These are phyloP conservation scores for Diaporthe ilicicola DNA, from an alignment of 2,329 filamentous ascomycete genomes.

Conservation along the genomic window DNA sequence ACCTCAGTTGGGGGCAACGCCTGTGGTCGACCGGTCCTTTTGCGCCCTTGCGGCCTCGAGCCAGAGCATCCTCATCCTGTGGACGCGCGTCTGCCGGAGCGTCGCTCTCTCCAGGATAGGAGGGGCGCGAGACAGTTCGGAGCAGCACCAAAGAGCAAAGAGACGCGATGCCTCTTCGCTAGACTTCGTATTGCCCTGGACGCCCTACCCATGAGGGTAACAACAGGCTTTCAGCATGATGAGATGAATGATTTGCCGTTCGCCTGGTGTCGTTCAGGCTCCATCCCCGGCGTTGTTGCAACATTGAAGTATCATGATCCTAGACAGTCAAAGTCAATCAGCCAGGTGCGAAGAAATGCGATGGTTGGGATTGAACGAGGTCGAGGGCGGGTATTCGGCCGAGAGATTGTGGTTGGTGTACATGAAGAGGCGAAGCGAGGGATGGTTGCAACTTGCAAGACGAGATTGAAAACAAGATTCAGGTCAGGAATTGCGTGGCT, in stretches of 20 bases:
- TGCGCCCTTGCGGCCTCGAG: not conserved
- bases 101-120: not conserved
- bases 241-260: not conserved
- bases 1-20: not conserved
- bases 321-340: not conserved
- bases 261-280: no score
- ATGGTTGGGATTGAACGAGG: not conserved
- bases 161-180: not conserved
- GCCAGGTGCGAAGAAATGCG: not conserved
- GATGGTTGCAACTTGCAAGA: not conserved
- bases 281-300: not conserved
- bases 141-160: not conserved
- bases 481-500: not conserved
- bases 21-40: not conserved
- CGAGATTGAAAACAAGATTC: not conserved
- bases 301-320: not conserved
- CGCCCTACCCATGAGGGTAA: not conserved
- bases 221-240: not conserved
- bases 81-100: not conserved
- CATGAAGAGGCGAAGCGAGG: not conserved
- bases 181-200: not conserved
- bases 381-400: not conserved
- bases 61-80: not conserved
- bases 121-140: not conserved
- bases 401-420: not conserved